phyloP scores from a whole-genome alignment of 2,329 filamentous ascomycete species.

The Alternaria alternata region DNA sequence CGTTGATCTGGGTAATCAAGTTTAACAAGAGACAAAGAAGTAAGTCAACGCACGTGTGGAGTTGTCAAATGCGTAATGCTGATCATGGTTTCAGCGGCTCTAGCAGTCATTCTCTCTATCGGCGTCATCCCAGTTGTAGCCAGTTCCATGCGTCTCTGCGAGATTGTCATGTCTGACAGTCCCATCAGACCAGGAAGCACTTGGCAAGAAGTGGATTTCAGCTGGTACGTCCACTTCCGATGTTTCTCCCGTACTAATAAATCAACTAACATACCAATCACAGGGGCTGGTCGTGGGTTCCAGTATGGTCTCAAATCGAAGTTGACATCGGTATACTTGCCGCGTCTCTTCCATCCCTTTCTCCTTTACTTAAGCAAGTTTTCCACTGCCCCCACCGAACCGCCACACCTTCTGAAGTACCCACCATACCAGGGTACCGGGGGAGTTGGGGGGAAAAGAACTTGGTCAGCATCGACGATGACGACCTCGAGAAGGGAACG shows the following conservation, averaged over 20 bases:
- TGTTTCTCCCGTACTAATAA: neutral
- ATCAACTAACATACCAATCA: conserved; percentile 16
- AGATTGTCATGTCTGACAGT: conserved; percentile 31
- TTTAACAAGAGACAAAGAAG: conserved; percentile 38
- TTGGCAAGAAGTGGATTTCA: conserved; percentile 33
- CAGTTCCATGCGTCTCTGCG: conserved; percentile 37
- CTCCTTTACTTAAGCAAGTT: conserved; percentile 32
- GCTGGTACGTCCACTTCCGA: conserved; percentile 21
- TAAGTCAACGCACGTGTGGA: conserved; percentile 9
- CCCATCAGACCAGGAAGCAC: conserved; percentile 14
- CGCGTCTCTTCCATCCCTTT: conserved; percentile 38
- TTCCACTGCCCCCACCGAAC: conserved; percentile 7
- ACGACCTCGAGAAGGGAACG: conserved; percentile 2
- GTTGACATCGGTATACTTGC: conserved; percentile 41
- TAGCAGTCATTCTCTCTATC: conserved; percentile 37
- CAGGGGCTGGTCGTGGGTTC: conserved; percentile 35
- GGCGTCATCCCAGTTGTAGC: conserved; percentile 38
- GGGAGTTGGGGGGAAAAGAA: conserved; percentile 16
- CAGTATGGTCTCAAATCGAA: conserved; percentile 44
- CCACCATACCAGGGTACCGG: conserved; percentile 25
- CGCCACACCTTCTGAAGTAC: conserved; percentile 22
- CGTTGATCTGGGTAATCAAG: conserved; percentile 32
- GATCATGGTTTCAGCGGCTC: conserved; percentile 23
- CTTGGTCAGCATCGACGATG: conserved; percentile 5
- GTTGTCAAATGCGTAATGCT: neutral